phyloP scores from a whole-genome alignment of 2,329 filamentous ascomycete genomes.

The Teratosphaeria nubilosa region DNA sequence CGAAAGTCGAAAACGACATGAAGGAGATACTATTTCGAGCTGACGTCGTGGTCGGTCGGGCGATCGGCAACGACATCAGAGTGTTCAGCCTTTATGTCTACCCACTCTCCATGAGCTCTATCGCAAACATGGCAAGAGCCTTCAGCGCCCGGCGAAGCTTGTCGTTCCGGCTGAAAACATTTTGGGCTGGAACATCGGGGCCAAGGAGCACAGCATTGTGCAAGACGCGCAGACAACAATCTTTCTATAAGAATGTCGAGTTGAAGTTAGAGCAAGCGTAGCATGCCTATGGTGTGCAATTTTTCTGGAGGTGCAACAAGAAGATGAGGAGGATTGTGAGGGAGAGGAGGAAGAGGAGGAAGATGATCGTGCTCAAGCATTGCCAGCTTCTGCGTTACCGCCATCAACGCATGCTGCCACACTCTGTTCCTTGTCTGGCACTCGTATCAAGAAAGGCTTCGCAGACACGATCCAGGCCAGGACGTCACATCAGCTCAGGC shows the following conservation, averaged over 20 bases:
- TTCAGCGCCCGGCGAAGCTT: background rate
- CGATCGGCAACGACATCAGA: background rate
- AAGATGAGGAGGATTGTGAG: background rate
- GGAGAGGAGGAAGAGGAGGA: background rate
- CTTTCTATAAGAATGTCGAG: background rate
- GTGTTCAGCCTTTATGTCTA: conserved; percentile 1
- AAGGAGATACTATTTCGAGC: conserved; percentile 2
- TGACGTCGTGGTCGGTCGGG: conserved; percentile 7
- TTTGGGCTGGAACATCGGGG: conserved; percentile 3
- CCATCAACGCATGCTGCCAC: no score
- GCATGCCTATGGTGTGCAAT: background rate
- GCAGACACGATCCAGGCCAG: no score
- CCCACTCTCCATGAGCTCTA: conserved; percentile 4
- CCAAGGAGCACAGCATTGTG: conserved; percentile 2
- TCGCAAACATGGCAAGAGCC: background rate
- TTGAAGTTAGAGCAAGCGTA: background rate
- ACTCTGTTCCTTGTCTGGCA: no score
- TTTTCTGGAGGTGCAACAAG: background rate
- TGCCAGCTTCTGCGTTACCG: no score
- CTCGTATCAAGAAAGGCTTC: no score
- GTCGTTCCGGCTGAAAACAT: background rate
- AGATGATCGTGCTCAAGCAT: no score
- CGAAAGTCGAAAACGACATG: conserved; percentile 1
- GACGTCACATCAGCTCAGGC: no score
- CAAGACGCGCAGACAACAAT: conserved; percentile 10